A percentile compares a stretch with the other conserved stretches of the same genome.
Evolutionary conservation across 768 basidiomycete species (phyloP).

Genomic region (Russula brevipes): DNA sequence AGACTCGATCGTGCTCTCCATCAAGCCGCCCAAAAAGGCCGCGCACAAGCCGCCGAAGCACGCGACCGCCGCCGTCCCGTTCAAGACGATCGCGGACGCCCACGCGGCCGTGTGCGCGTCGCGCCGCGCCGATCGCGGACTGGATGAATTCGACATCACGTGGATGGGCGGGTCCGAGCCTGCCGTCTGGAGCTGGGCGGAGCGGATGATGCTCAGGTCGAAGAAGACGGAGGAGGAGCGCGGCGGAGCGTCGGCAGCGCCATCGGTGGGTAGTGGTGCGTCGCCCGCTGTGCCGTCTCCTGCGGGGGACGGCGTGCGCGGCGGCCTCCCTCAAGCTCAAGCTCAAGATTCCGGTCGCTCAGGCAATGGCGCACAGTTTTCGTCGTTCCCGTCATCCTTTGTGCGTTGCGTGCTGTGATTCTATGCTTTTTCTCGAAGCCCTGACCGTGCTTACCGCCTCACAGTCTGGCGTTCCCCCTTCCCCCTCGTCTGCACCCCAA

Average conservation of each 20-base stretch:
- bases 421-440: no score
- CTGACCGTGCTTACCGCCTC: background rate
- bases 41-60: slow-evolving; percentile 55
- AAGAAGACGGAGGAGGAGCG: slow-evolving; percentile 26
- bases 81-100: slow-evolving; percentile 69
- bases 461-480: slow-evolving; percentile 16
- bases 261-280: background rate
- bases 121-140: slow-evolving; percentile 44
- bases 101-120: slow-evolving; percentile 69
- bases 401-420: slow-evolving; percentile 7
- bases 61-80: slow-evolving; percentile 69
- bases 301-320: background rate
- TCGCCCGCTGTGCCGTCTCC: background rate
- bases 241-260: background rate
- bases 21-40: slow-evolving; percentile 56
- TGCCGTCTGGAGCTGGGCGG: slow-evolving; percentile 64
- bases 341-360: background rate
- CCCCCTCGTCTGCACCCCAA: slow-evolving; percentile 27
- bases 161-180: slow-evolving; percentile 79
- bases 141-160: slow-evolving; percentile 58
- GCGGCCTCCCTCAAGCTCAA: background rate
- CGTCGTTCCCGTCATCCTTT: slow-evolving; percentile 18
- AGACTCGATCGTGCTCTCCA: slow-evolving; percentile 59
- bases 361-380: background rate
- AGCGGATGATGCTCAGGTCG: slow-evolving; percentile 64